Percentiles rank a stretch among this genome's conserved stretches.
These are phyloP conservation scores for Beauveria sp. DNA, from an alignment of 2,329 filamentous ascomycete genomes.

Conservation along the genomic window DNA sequence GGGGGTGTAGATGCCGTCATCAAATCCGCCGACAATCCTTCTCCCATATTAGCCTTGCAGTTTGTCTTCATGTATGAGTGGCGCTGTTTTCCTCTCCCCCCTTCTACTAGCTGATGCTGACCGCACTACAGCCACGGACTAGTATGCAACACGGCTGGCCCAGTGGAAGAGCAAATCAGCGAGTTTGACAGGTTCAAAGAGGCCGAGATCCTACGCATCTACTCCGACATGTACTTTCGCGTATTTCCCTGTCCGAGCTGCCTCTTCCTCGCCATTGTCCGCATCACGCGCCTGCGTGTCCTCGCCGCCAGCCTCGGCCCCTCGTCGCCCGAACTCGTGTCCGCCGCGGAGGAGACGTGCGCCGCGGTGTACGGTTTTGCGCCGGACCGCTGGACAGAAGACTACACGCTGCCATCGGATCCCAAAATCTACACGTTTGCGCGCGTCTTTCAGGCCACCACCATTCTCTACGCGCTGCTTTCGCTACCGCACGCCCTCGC, in stretches of 20 bases:
- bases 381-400: background rate
- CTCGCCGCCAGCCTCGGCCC: background rate
- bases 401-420: background rate
- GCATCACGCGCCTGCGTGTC: background rate
- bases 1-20: background rate
- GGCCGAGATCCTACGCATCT: background rate
- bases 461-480: background rate
- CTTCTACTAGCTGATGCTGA: background rate
- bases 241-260: background rate
- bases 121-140: background rate
- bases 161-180: background rate
- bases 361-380: background rate
- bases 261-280: background rate
- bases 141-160: background rate
- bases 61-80: background rate
- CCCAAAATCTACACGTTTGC: slow-evolving; percentile 1
- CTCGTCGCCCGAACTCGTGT: background rate
- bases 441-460: background rate
- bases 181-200: background rate
- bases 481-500: background rate
- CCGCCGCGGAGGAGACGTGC: background rate
- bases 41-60: background rate
- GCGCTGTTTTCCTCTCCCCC: too few species aligned
- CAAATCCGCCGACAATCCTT: background rate
- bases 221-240: background rate